Percentiles rank a stretch among this genome's conserved stretches.
Conservation (phyloP, 208 protist genomes). For the Phytomonas sp. region DNA sequence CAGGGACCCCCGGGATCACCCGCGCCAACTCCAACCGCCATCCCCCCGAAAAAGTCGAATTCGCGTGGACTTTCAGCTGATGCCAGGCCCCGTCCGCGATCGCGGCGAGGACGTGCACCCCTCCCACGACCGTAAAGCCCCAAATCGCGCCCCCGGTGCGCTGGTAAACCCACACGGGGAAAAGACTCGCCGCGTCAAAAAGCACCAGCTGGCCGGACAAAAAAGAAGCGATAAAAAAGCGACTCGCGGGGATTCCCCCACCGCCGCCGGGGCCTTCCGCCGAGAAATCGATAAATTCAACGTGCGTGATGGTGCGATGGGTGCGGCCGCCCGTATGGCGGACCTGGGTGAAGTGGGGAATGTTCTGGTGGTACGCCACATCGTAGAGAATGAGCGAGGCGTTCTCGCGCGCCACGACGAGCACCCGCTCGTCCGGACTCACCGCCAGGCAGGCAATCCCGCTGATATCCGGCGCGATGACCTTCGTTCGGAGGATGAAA, state of each 20-base stretch:
- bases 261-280: not conserved
- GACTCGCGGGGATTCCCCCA: not conserved
- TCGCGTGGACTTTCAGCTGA: constrained; percentile 27
- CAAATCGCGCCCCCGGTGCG: constrained; percentile 78
- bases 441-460: constrained; percentile 71
- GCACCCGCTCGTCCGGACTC: constrained; percentile 31
- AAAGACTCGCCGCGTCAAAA: constrained; percentile 58
- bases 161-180: constrained; percentile 62
- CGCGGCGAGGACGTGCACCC: constrained; percentile 28
- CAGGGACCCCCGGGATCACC: constrained; percentile 63
- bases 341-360: constrained; percentile 66
- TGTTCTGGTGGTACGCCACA: constrained; percentile 63
- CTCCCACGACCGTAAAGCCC: constrained; percentile 40
- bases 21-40: constrained; percentile 34
- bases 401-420: constrained; percentile 77
- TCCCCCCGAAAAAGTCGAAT: constrained; percentile 8
- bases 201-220: constrained; percentile 80
- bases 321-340: constrained; percentile 66
- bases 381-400: constrained; percentile 63
- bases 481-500: constrained; percentile 45
- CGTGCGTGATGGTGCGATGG: constrained; percentile 58
- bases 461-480: constrained; percentile 78
- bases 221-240: constrained; percentile 53
- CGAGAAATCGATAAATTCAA: constrained; percentile 32
- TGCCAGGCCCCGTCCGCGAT: constrained; percentile 40